Conservation (phyloP, 2,329 filamentous ascomycete genomes). For the Trichoderma oligosporum region DNA sequence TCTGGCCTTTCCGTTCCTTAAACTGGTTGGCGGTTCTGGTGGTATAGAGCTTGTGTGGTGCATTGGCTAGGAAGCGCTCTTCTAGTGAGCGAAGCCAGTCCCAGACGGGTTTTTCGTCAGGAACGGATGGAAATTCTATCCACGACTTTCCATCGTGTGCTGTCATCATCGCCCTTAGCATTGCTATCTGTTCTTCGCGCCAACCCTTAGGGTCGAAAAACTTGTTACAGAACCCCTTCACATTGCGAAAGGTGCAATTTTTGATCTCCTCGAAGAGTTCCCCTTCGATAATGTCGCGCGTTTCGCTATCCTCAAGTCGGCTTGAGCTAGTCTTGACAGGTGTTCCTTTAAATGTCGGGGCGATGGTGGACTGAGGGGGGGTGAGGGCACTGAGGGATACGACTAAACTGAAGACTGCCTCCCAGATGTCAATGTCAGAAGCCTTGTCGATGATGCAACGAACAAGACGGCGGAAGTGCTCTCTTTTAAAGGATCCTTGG, state of each 20-base stretch:
- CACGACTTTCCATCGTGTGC: conserved; percentile 21
- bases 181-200: conserved; percentile 14
- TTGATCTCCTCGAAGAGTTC: conserved; percentile 21
- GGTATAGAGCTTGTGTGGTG: conserved; percentile 22
- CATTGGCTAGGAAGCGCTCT: conserved; percentile 16
- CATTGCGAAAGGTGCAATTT: conserved; percentile 20
- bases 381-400: too few species aligned
- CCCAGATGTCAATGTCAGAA: too few species aligned
- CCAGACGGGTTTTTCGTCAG: conserved; percentile 20
- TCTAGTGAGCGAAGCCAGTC: conserved; percentile 15
- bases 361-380: too few species aligned
- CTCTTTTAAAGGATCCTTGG: too few species aligned
- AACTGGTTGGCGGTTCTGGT: conserved; percentile 23
- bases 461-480: too few species aligned
- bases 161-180: conserved; percentile 13
- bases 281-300: neutral
- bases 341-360: too few species aligned
- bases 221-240: conserved; percentile 22
- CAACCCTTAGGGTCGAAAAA: conserved; percentile 21
- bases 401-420: too few species aligned
- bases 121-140: conserved; percentile 17
- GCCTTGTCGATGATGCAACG: too few species aligned
- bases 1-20: conserved; percentile 24
- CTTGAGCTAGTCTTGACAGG: too few species aligned
- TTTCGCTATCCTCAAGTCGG: too few species aligned